Base-by-base conservation (phyloP, 345 rosid genomes). In the Conringia planisiliqua region DNA sequence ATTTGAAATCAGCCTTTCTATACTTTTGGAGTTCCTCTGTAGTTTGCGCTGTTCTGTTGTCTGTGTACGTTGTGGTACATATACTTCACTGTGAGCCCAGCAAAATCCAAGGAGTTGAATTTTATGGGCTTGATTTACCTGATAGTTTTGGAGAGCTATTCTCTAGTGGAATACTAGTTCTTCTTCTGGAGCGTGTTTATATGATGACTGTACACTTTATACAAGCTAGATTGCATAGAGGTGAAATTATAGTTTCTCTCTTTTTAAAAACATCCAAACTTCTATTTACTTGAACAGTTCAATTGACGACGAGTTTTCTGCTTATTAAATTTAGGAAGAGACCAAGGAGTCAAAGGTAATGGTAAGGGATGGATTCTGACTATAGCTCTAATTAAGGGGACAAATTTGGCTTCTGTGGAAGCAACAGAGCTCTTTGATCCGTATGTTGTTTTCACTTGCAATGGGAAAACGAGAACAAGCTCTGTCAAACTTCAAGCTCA, bases 301-400 rank as follows among this genome's bases (percentile, higher is more conserved):
- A 29, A 11, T 14, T 61, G 38, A 51, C 9, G 11, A 46, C 20
- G 36, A 24, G 10, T 35, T 16, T 22, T 40, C 7, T 14, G 10
- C 42, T 30, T 48, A 7, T 12, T 3, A 50, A 42, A 18, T 61
- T 47, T 82, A 90, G 98, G 96, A 40, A 79, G 83, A 62, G 90
- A 88, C 69, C 87, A 83, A 66, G 90, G 92, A 56, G 78, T 85
- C 58, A 94, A 82, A 82, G 83, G 84, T 20, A 85, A 81, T 73
- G 91, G 91, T n/a, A 86, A 84, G 46, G 98, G 98, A 65, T 94
- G 97, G 98, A 77, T 91, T 80, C 93, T 94, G 52, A 87, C 97
- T 7, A 84, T 94, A 46, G 96, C 96, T 76, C 82, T 94, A 66
- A 83, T 94, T 22, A 91, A 86, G 73, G 98, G 91, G 13, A 73